Percentiles rank a stretch among this genome's conserved stretches.
These are phyloP conservation scores for Colletotrichum cordylinicola DNA, from an alignment of 2,329 filamentous ascomycete species.

Conservation along the genomic window DNA sequence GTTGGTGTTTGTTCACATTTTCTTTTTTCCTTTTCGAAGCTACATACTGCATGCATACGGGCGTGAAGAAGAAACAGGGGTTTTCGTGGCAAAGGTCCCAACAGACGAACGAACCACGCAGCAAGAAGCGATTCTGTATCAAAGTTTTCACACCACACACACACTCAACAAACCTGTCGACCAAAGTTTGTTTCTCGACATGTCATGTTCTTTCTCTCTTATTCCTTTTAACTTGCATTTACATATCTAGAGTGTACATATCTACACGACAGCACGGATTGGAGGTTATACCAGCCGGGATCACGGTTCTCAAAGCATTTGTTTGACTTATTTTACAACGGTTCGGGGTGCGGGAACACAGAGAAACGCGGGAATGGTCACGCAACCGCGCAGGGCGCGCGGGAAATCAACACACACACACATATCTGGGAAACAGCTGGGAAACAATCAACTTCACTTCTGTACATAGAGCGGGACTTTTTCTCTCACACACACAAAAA, in stretches of 20 bases:
- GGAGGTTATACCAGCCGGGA: conserved; percentile 16
- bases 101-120: not conserved
- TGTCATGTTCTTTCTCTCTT: not conserved
- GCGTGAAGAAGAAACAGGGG: not conserved
- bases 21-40: not conserved
- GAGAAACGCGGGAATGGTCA: not conserved
- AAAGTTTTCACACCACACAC: not conserved
- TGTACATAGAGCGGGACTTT: not conserved
- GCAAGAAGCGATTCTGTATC: not conserved
- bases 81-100: not conserved
- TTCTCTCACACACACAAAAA: not conserved
- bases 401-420: not conserved
- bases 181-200: not conserved
- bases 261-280: conserved; percentile 12
- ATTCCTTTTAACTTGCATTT: not conserved
- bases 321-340: not conserved
- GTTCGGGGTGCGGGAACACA: not conserved
- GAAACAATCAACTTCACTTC: not conserved
- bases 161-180: not conserved
- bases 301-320: conserved; percentile 7
- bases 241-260: conserved; percentile 19
- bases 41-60: not conserved
- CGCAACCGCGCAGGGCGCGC: not conserved
- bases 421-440: not conserved
- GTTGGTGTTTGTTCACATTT: not conserved